phyloP scores from a whole-genome alignment of 140 eudicot species.

The Senecio squalidus region DNA sequence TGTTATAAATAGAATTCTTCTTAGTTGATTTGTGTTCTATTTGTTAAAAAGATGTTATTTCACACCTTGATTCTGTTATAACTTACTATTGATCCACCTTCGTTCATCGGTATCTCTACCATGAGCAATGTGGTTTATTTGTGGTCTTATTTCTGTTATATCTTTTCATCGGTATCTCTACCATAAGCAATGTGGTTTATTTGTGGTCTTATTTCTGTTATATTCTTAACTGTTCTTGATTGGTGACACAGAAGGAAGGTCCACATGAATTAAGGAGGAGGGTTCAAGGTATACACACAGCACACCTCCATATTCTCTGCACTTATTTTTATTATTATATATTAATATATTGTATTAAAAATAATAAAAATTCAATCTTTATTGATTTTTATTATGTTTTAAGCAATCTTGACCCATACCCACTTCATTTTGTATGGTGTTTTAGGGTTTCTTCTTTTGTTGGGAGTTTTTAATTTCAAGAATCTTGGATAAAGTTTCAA shows the following conservation, averaged over 20 bases:
- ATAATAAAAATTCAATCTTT: too few relatives aligned
- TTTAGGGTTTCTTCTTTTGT: slow-evolving; percentile 30
- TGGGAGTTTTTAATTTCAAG: slow-evolving; percentile 38
- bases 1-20: slow-evolving; percentile 60
- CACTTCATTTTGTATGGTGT: slow-evolving; percentile 60
- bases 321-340: slow-evolving; percentile 4
- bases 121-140: too few relatives aligned
- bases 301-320: slow-evolving; percentile 77
- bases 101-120: too few relatives aligned
- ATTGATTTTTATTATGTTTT: slow-evolving; percentile 16
- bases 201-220: too few relatives aligned
- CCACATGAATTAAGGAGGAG: slow-evolving; percentile 51
- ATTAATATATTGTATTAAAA: slow-evolving; percentile 27
- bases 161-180: too few relatives aligned
- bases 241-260: slow-evolving; percentile 55
- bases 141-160: too few relatives aligned
- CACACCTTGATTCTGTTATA: background rate
- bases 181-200: too few relatives aligned
- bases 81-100: background rate
- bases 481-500: slow-evolving; percentile 26
- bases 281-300: slow-evolving; percentile 91
- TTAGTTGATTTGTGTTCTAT: slow-evolving; percentile 16
- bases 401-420: slow-evolving; percentile 61
- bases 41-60: slow-evolving; percentile 7
- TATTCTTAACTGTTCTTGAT: slow-evolving; percentile 53